Conservation (phyloP, 768 basidiomycete species). For the Hydnum rufescens region DNA sequence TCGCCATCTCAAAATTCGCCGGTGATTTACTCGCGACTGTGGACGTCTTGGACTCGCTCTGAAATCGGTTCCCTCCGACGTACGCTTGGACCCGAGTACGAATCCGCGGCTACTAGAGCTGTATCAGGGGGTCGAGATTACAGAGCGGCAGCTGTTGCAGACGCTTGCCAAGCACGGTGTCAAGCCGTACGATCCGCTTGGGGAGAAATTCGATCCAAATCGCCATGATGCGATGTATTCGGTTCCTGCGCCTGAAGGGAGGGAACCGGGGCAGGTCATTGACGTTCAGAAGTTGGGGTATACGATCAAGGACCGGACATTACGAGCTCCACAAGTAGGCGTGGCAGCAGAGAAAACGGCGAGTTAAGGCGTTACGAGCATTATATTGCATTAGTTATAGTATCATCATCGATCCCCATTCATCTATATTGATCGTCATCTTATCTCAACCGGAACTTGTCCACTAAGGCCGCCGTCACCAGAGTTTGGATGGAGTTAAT, state of each 20-base stretch:
- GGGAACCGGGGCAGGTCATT: constrained; percentile 74
- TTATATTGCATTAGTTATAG: background rate
- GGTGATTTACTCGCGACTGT: constrained; percentile 72
- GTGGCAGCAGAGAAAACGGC: constrained; percentile 30
- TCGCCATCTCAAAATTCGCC: constrained; percentile 83
- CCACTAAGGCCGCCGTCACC: constrained; percentile 16
- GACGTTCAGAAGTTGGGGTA: constrained; percentile 84
- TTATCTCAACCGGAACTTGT: constrained; percentile 22
- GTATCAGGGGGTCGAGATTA: constrained; percentile 76
- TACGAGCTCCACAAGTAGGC: constrained; percentile 92
- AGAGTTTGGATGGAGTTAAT: constrained; percentile 54
- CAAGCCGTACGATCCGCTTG: constrained; percentile 77
- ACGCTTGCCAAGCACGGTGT: constrained; percentile 85
- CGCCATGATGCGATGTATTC: constrained; percentile 89
- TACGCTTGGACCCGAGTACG: constrained; percentile 5
- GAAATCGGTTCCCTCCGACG: constrained; percentile 32
- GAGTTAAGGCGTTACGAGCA: background rate
- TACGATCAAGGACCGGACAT: constrained; percentile 81
- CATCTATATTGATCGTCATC: constrained; percentile 12
- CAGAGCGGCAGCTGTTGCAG: constrained; percentile 72
- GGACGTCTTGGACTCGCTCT: constrained; percentile 74
- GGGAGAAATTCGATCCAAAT: constrained; percentile 90
- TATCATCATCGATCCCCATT: background rate
- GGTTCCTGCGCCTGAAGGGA: constrained; percentile 61
- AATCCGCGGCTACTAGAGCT: constrained; percentile 19